Evolutionary conservation across 345 rosid species (phyloP).

Genomic region (Citrus unshiu): DNA sequence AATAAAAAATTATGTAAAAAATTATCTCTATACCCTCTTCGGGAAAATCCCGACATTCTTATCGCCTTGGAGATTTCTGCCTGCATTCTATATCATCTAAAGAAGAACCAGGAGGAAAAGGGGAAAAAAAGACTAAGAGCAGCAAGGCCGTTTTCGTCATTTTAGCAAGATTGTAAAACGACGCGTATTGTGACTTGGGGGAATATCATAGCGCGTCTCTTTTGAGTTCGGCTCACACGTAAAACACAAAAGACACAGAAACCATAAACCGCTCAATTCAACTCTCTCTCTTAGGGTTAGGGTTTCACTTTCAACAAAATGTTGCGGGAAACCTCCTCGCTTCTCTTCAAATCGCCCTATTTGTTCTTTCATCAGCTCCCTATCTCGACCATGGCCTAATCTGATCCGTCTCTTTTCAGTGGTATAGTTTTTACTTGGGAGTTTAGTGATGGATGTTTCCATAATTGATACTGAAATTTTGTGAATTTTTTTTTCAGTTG

Average conservation of each 20-base stretch:
- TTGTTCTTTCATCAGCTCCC: conserved; percentile 21
- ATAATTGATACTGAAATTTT: neutral
- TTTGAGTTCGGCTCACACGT: neutral
- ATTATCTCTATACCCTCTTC: no score
- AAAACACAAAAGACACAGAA: neutral
- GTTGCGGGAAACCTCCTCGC: conserved; percentile 11
- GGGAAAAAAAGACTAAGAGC: neutral
- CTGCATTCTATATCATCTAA: no score
- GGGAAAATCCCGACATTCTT: no score
- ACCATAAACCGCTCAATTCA: conserved; percentile 14
- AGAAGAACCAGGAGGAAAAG: neutral
- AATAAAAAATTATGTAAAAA: no score
- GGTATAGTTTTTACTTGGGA: conserved; percentile 20
- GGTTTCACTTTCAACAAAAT: conserved; percentile 34
- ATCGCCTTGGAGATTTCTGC: no score
- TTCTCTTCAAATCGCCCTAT: conserved; percentile 10
- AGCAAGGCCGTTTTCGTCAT: neutral
- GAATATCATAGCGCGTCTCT: conserved; percentile 22
- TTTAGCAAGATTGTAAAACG: neutral
- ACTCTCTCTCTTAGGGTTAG: conserved; percentile 29
- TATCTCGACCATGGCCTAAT: conserved; percentile 41
- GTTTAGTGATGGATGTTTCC: neutral
- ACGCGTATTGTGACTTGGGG: neutral
- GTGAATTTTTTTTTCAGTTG: neutral
- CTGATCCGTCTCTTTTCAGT: conserved; percentile 33